phyloP scores from a whole-genome alignment of 495 filamentous ascomycete genomes.

The Stereocaulon alpinum region DNA sequence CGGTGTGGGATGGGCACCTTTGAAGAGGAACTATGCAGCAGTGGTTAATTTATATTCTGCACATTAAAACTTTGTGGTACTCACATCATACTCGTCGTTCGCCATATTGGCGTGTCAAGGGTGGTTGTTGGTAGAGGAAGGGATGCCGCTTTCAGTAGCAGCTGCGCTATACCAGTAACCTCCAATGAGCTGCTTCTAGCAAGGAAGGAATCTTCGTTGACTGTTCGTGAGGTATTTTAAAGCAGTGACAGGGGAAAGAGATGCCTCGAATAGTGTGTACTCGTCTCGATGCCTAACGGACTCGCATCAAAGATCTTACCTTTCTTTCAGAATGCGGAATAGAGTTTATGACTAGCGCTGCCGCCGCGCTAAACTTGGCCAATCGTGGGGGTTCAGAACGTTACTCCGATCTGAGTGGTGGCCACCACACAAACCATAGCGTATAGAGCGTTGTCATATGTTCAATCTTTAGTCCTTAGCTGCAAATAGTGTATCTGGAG shows the following conservation, averaged over 20 bases:
- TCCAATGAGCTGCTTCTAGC: neutral
- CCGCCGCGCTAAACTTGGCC: no score
- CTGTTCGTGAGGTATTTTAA: no score
- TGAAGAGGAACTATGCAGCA: conserved; percentile 83
- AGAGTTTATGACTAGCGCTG: neutral
- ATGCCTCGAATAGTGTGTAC: neutral
- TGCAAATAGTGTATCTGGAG: no score
- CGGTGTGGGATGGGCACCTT: conserved; percentile 33
- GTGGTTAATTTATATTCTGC: no score
- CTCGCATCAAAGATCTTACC: conserved; percentile 5
- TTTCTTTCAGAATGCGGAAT: neutral
- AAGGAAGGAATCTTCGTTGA: no score
- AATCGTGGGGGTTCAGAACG: no score
- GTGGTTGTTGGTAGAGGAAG: conserved; percentile 5
- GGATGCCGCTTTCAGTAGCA: conserved; percentile 1
- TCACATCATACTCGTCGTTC: conserved; percentile 99
- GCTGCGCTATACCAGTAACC: neutral
- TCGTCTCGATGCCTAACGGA: neutral
- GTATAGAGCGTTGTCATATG: no score
- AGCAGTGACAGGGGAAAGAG: neutral
- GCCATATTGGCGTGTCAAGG: conserved; percentile 56
- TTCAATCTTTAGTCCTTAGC: no score
- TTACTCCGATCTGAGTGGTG: no score
- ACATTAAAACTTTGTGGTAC: conserved; percentile 26
- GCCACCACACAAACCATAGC: no score